Evolutionary conservation across 2,329 filamentous ascomycete species (phyloP).

Genomic region (Ophiosphaerella narmari): DNA sequence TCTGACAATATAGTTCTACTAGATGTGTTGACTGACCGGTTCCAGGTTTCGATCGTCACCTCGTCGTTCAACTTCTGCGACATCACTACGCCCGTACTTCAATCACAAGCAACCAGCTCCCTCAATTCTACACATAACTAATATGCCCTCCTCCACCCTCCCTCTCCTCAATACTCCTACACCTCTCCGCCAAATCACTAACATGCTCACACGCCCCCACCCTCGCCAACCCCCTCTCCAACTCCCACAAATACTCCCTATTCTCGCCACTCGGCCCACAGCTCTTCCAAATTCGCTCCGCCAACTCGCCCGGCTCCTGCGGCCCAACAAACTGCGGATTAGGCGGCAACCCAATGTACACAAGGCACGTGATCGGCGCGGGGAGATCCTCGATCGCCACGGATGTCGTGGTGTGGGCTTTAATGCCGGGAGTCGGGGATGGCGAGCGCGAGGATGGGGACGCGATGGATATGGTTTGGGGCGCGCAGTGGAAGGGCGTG

Average conservation of each 20-base stretch:
- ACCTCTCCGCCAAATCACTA: constrained; percentile 75
- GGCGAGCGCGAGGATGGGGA: constrained; percentile 31
- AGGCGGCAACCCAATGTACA: constrained; percentile 92
- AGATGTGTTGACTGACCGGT: too few relatives aligned
- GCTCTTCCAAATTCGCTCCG: constrained; percentile 78
- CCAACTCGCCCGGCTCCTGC: constrained; percentile 77
- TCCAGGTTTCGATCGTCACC: too few relatives aligned
- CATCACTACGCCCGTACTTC: neutral
- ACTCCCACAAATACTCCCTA: constrained; percentile 81
- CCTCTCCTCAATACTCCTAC: constrained; percentile 64
- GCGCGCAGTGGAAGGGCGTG: constrained; percentile 75
- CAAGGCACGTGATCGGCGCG: constrained; percentile 59
- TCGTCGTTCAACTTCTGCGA: too few relatives aligned
- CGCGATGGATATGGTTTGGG: constrained; percentile 21
- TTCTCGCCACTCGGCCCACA: constrained; percentile 86
- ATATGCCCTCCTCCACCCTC: constrained; percentile 17
- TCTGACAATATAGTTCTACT: too few relatives aligned
- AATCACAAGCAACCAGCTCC: neutral
- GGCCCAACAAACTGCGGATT: constrained; percentile 91
- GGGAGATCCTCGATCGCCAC: neutral
- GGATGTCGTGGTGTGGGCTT: constrained; percentile 40
- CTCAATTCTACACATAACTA: neutral
- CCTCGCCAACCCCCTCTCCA: constrained; percentile 74
- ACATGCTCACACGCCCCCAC: constrained; percentile 85
- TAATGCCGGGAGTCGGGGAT: constrained; percentile 26